Conservation (phyloP, 306 rosid species). For the Abrus pulchellus region DNA sequence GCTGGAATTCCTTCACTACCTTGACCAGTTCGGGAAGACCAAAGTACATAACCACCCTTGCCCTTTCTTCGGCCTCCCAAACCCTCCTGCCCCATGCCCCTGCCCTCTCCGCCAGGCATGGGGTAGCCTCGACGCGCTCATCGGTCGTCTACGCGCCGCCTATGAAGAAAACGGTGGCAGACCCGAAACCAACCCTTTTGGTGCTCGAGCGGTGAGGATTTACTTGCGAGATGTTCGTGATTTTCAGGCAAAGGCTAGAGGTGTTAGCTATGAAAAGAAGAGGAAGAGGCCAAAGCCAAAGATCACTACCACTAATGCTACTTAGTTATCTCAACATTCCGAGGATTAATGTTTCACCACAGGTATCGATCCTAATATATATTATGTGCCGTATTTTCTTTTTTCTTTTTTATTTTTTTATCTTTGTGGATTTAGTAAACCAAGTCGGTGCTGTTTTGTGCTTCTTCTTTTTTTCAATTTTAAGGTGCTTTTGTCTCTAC, state of each 20-base stretch:
- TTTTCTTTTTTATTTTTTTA: background rate
- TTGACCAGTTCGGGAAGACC: conserved; percentile 95
- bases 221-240: conserved; percentile 94
- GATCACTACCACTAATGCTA: conserved; percentile 4
- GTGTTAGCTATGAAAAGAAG: conserved; percentile 95
- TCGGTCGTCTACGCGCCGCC: conserved; percentile 96
- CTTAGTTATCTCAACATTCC: background rate
- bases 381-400: background rate
- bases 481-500: conserved; percentile 33
- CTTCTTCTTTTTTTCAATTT: conserved; percentile 16
- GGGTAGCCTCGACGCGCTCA: conserved; percentile 96
- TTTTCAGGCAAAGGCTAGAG: conserved; percentile 87
- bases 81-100: conserved; percentile 94
- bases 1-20: conserved; percentile 86
- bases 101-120: conserved; percentile 96
- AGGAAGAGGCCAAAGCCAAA: conserved; percentile 84
- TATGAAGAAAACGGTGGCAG: conserved; percentile 86
- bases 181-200: conserved; percentile 88
- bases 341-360: background rate
- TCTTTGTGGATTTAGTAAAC: conserved; percentile 10
- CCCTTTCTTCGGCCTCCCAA: conserved; percentile 92
- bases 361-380: background rate
- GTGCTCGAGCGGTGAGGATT: conserved; percentile 79
- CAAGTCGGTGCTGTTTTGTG: conserved; percentile 30
- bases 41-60: conserved; percentile 85